Evolutionary conservation across 768 basidiomycete species (phyloP).

Genomic region (Calvatia gigantea): DNA sequence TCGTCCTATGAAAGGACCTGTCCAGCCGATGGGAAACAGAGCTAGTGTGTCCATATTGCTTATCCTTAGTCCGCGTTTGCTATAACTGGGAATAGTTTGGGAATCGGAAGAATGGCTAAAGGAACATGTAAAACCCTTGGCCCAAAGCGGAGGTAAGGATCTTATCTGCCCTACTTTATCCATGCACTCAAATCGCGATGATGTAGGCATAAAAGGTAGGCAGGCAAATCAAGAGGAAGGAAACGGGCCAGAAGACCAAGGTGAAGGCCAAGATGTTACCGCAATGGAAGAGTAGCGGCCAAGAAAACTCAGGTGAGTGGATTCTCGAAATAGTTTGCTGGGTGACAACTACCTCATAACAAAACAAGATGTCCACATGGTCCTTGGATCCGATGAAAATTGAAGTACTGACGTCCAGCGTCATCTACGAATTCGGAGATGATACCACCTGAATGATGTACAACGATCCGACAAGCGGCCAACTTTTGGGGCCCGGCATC

Average conservation of each 20-base stretch:
- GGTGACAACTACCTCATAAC: neutral
- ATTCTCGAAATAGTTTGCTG: neutral
- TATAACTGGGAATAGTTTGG: conserved; percentile 67
- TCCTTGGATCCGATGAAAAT: no score
- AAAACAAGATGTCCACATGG: no score
- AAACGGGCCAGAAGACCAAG: conserved; percentile 19
- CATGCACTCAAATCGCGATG: neutral
- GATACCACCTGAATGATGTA: neutral
- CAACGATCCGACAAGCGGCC: neutral
- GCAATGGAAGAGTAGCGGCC: conserved; percentile 61
- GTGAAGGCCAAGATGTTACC: conserved; percentile 35
- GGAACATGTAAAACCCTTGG: conserved; percentile 74
- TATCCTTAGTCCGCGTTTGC: neutral
- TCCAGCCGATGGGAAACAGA: conserved; percentile 68
- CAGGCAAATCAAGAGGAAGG: conserved; percentile 25
- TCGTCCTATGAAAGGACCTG: conserved; percentile 69
- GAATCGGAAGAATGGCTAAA: conserved; percentile 93
- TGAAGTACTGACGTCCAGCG: no score
- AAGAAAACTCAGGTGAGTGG: conserved; percentile 11
- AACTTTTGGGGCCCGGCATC: neutral
- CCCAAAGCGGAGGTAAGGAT: conserved; percentile 65
- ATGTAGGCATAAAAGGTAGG: conserved; percentile 53
- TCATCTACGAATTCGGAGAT: neutral
- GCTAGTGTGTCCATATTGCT: conserved; percentile 50
- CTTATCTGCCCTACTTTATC: conserved; percentile 5